Percentiles rank a stretch among this genome's conserved stretches.
Evolutionary conservation across 2,329 filamentous ascomycete species (phyloP).

Genomic region (Verticillium klebahnii): DNA sequence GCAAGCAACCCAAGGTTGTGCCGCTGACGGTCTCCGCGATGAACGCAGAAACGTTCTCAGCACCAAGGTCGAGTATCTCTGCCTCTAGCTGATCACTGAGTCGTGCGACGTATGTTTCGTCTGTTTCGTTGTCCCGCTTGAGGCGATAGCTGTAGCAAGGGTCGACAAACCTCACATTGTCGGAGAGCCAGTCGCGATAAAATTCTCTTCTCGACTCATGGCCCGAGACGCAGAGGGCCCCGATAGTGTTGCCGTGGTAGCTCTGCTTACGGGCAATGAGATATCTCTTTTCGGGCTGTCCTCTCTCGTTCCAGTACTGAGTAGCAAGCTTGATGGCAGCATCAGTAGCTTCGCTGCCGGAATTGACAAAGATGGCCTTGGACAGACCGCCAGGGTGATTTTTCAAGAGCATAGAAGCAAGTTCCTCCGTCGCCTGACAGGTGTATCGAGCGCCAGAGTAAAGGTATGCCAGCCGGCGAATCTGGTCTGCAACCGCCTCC

Average conservation of each 20-base stretch:
- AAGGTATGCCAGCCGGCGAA: slow-evolving; percentile 6
- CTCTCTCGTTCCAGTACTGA: slow-evolving; percentile 39
- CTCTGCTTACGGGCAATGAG: slow-evolving; percentile 38
- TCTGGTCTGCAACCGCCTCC: slow-evolving; percentile 1
- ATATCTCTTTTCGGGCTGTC: slow-evolving; percentile 26
- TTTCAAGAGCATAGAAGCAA: slow-evolving; percentile 3
- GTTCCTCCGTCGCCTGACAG: slow-evolving; percentile 3
- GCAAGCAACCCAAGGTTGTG: slow-evolving; percentile 44
- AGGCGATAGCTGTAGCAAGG: no score
- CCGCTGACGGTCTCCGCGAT: slow-evolving; percentile 44
- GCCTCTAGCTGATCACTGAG: slow-evolving; percentile 26
- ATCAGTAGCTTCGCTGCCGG: slow-evolving; percentile 33
- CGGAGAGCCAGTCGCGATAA: slow-evolving; percentile 10
- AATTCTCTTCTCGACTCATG: slow-evolving; percentile 17
- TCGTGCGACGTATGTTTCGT: no score
- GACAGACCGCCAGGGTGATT: slow-evolving; percentile 5
- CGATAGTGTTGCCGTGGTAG: slow-evolving; percentile 46
- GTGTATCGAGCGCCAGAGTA: slow-evolving; percentile 10
- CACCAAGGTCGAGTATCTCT: slow-evolving; percentile 39
- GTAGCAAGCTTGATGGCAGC: slow-evolving; percentile 34
- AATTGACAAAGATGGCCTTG: slow-evolving; percentile 10
- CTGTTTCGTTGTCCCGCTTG: no score
- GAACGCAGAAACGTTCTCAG: slow-evolving; percentile 41
- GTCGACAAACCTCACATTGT: neutral
- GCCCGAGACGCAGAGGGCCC: slow-evolving; percentile 34